Conservation (phyloP, 139 green algal genomes). For the Volvox africanus region DNA sequence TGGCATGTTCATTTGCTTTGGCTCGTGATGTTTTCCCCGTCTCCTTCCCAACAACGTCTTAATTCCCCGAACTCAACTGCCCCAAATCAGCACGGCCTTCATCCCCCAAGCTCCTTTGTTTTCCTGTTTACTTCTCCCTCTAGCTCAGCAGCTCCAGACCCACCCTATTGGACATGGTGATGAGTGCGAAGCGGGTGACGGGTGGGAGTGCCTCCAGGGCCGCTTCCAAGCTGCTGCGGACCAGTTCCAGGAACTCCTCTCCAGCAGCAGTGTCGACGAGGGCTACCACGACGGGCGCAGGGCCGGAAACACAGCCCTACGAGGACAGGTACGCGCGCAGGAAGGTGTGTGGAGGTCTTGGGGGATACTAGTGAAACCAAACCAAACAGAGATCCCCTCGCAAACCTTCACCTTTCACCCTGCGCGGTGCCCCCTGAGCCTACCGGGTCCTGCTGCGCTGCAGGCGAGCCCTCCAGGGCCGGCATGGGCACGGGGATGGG, state of each 20-base stretch:
- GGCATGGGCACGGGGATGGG: not conserved
- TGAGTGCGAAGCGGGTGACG: slow-evolving; percentile 75
- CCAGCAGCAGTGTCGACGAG: slow-evolving; percentile 69
- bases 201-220: slow-evolving; percentile 85
- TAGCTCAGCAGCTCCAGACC: not conserved
- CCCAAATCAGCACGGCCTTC: not conserved
- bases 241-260: slow-evolving; percentile 84
- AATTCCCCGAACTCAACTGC: too few relatives aligned
- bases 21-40: too few relatives aligned
- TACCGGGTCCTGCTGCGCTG: not conserved
- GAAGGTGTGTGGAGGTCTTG: too few relatives aligned
- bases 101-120: not conserved
- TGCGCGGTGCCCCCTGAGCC: not conserved
- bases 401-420: not conserved
- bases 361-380: too few relatives aligned
- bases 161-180: slow-evolving; percentile 77
- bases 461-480: slow-evolving; percentile 3
- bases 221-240: slow-evolving; percentile 76
- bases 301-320: slow-evolving; percentile 49
- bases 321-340: too few relatives aligned
- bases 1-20: too few relatives aligned
- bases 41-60: too few relatives aligned
- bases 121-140: too few relatives aligned
- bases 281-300: slow-evolving; percentile 75
- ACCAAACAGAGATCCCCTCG: too few relatives aligned